These are phyloP conservation scores for Mucor circinelloides DNA, from an alignment of 371 early-diverging fungal species.

Conservation along the genomic window DNA sequence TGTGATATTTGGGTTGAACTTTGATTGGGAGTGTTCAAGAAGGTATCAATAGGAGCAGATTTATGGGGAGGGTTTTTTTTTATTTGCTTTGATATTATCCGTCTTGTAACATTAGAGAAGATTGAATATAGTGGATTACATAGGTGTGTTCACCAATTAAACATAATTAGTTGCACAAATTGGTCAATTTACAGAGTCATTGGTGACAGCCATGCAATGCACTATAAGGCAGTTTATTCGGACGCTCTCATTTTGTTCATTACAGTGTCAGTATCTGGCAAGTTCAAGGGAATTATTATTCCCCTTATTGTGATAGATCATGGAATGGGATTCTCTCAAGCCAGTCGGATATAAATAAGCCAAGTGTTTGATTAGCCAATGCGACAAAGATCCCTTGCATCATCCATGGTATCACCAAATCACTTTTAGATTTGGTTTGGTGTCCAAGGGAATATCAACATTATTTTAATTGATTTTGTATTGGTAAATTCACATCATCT, in stretches of 20 bases:
- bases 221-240: too few relatives aligned
- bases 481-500: neutral
- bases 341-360: neutral
- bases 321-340: neutral
- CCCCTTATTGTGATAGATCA: neutral
- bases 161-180: too few relatives aligned
- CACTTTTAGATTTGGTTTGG: neutral
- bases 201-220: too few relatives aligned
- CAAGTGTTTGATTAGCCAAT: neutral
- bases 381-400: neutral
- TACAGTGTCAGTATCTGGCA: neutral
- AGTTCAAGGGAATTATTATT: neutral
- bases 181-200: too few relatives aligned
- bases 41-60: too few relatives aligned
- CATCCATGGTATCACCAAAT: neutral
- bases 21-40: too few relatives aligned
- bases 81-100: too few relatives aligned
- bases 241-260: neutral
- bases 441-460: neutral
- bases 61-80: too few relatives aligned
- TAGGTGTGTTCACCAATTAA: too few relatives aligned
- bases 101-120: too few relatives aligned
- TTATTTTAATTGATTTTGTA: neutral
- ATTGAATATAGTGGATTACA: too few relatives aligned
- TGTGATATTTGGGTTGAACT: too few relatives aligned